These are phyloP conservation scores for Cryphonectria nitschkei DNA, from an alignment of 2,329 filamentous ascomycete species.

Conservation along the genomic window DNA sequence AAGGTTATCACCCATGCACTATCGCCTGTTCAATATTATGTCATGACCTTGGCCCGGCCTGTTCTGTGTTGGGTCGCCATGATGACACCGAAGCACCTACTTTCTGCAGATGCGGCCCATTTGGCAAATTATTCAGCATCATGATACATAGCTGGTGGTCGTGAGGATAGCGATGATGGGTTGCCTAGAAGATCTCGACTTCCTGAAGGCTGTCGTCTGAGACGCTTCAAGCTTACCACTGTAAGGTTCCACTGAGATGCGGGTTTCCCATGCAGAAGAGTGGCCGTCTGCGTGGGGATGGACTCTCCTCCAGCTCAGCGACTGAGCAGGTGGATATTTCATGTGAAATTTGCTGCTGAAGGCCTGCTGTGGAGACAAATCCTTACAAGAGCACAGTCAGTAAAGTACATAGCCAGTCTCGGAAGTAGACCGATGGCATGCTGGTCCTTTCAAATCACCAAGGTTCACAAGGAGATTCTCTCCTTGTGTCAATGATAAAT, in stretches of 20 bases:
- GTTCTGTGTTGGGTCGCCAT: too few relatives aligned
- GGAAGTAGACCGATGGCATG: neutral
- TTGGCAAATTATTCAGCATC: neutral
- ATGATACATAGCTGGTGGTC: neutral
- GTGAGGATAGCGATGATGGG: neutral
- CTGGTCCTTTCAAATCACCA: neutral
- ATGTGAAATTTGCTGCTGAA: neutral
- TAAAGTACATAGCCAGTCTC: too few relatives aligned
- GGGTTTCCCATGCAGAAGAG: neutral
- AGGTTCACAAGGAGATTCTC: neutral
- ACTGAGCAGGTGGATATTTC: neutral
- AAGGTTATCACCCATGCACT: neutral
- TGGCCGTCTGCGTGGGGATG: neutral
- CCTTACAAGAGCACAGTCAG: neutral
- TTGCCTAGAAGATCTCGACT: neutral
- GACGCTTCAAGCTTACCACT: neutral
- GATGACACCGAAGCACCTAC: too few relatives aligned
- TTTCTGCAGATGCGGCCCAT: neutral
- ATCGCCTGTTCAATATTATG: neutral
- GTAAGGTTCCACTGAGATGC: neutral
- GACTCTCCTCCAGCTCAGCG: neutral
- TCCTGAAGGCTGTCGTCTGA: too few relatives aligned
- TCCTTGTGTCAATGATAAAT: neutral
- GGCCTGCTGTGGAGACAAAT: neutral
- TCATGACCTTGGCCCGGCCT: neutral